Evolutionary conservation across 2,329 filamentous ascomycete genomes (phyloP).

Genomic region (Paraconiothyrium sp.): DNA sequence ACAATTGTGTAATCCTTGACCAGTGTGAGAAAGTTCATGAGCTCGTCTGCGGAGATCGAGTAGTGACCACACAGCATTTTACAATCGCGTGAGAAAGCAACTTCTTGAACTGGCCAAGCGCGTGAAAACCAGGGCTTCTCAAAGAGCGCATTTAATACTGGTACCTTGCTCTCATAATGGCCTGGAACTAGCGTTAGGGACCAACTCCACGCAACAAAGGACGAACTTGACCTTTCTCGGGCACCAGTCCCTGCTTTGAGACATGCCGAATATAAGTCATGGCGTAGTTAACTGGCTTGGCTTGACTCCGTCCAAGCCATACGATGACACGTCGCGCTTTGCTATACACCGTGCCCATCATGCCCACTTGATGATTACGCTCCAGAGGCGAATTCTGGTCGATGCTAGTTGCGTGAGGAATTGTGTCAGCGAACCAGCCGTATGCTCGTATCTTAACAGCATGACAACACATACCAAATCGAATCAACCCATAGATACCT

Average conservation of each 20-base stretch:
- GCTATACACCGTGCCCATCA: constrained; percentile 15
- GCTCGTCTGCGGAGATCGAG: constrained; percentile 4
- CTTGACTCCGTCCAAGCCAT: constrained; percentile 12
- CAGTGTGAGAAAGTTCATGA: constrained; percentile 10
- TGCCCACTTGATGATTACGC: constrained; percentile 15
- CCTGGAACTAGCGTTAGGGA: background rate
- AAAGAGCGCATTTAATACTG: constrained; percentile 1
- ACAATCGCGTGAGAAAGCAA: constrained; percentile 9
- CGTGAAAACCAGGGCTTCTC: constrained; percentile 5
- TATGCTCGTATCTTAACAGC: background rate
- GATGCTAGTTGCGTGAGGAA: background rate
- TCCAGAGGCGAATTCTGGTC: constrained; percentile 6
- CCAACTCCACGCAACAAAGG: background rate
- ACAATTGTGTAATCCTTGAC: background rate
- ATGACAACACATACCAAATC: constrained; percentile 9
- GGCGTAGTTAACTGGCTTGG: background rate
- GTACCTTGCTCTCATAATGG: background rate
- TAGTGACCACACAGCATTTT: background rate
- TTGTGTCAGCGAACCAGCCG: background rate
- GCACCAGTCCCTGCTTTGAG: background rate
- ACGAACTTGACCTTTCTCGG: background rate
- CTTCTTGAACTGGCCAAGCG: constrained; percentile 16
- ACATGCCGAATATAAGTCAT: constrained; percentile 5
- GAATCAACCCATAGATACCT: constrained; percentile 15
- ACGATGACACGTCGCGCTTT: constrained; percentile 9